A percentile compares a stretch with the other conserved stretches of the same genome.
phyloP scores from a whole-genome alignment of 2,329 filamentous ascomycete genomes.

The Fusarium anthophilum region DNA sequence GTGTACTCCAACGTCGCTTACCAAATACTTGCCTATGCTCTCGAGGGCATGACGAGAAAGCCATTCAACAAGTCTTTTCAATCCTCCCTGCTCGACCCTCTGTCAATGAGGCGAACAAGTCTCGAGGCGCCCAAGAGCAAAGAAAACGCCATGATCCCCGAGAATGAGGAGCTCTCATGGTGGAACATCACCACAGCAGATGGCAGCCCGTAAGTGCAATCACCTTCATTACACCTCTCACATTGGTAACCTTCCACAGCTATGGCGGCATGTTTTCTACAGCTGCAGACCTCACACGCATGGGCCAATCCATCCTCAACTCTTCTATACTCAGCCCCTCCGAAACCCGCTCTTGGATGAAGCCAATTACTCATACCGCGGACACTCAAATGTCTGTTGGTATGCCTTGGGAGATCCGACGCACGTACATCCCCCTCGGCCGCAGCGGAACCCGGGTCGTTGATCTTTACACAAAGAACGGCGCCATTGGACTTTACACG shows the following conservation, averaged over 20 bases:
- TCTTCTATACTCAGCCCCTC: neutral
- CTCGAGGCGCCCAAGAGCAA: neutral
- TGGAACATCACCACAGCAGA: neutral
- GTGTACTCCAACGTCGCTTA: slow-evolving; percentile 10
- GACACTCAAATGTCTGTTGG: neutral
- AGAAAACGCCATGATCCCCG: neutral
- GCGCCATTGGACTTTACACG: neutral
- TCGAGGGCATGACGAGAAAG: slow-evolving; percentile 4
- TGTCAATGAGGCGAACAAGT: neutral
- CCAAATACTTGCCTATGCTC: slow-evolving; percentile 11
- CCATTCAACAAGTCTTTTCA: neutral
- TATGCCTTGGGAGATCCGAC: slow-evolving; percentile 21
- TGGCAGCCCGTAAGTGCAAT: neutral
- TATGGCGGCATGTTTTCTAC: slow-evolving; percentile 16
- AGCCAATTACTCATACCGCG: slow-evolving; percentile 1
- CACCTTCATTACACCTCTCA: fast-evolving
- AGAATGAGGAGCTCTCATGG: neutral
- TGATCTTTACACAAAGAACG: slow-evolving; percentile 15
- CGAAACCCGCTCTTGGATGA: slow-evolving; percentile 2
- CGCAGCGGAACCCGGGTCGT: neutral
- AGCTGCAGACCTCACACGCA: neutral
- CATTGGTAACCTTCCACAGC: neutral
- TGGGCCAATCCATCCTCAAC: slow-evolving; percentile 7
- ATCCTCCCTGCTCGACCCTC: neutral
- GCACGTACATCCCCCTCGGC: neutral